Conservation (phyloP, 1,139 yeast genomes). For the Hemisphaericaspora subhashii region DNA sequence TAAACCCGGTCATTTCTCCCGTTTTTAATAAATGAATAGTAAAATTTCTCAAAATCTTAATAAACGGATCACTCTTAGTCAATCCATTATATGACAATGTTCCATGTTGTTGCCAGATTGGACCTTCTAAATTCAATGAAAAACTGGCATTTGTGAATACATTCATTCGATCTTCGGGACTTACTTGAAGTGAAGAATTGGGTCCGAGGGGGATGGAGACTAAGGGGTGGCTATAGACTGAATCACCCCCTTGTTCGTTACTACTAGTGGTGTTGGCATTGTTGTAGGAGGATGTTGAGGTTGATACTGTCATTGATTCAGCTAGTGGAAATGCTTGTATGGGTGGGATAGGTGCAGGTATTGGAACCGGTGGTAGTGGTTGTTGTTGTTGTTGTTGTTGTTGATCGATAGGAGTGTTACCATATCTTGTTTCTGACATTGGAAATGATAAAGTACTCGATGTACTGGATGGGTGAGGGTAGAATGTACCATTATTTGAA, state of each 20-base stretch:
- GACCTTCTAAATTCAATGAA: conserved; percentile 40
- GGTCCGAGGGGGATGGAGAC: conserved; percentile 41
- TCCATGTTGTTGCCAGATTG: conserved; percentile 44
- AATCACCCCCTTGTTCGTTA: conserved; percentile 9
- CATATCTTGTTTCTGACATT: neutral
- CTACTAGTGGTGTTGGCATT: conserved; percentile 6
- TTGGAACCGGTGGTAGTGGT: neutral
- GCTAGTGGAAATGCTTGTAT: neutral
- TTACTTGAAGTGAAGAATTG: conserved; percentile 34
- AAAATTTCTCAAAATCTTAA: conserved; percentile 39
- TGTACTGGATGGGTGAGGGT: too few species aligned
- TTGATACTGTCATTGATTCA: conserved; percentile 1
- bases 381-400: neutral
- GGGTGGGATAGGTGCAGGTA: too few species aligned
- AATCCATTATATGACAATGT: conserved; percentile 44
- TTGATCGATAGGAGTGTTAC: neutral
- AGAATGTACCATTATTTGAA: neutral
- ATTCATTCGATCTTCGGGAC: conserved; percentile 36
- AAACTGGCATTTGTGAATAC: conserved; percentile 39
- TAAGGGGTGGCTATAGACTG: conserved; percentile 15
- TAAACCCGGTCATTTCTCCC: conserved; percentile 39
- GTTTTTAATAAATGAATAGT: conserved; percentile 34
- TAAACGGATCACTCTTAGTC: conserved; percentile 44
- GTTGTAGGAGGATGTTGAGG: neutral
- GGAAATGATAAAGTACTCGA: neutral